Evolutionary conservation across 768 basidiomycete genomes (phyloP).

Genomic region (Suillus subalutaceus): DNA sequence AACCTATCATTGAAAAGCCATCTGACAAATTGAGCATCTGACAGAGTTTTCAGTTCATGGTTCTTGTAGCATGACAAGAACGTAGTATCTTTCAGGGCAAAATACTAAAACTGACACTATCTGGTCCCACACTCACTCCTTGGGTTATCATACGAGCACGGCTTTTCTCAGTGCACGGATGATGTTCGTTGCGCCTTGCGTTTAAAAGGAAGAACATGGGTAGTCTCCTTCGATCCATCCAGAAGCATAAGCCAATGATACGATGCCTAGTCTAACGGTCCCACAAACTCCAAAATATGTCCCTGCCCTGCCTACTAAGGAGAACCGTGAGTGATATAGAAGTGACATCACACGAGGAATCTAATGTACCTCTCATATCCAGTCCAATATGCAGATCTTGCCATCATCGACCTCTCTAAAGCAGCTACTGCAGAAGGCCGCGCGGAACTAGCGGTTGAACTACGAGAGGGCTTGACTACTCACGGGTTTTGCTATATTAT

Average conservation of each 20-base stretch:
- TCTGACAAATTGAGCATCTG: neutral
- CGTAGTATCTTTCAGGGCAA: neutral
- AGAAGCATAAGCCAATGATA: neutral
- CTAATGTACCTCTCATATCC: slow-evolving; percentile 24
- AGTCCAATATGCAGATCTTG: slow-evolving; percentile 49
- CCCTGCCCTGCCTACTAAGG: slow-evolving; percentile 30
- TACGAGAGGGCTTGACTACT: slow-evolving; percentile 44
- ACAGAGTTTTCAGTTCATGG: neutral
- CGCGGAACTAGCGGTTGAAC: slow-evolving; percentile 38
- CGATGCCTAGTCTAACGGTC: slow-evolving; percentile 30
- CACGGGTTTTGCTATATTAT: slow-evolving; percentile 42
- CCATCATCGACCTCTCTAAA: slow-evolving; percentile 50
- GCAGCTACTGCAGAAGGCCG: slow-evolving; percentile 41
- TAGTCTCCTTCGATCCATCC: neutral
- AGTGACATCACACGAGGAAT: neutral
- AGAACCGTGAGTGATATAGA: slow-evolving; percentile 18
- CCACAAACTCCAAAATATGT: slow-evolving; percentile 38
- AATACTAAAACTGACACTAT: neutral
- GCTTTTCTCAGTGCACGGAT: neutral
- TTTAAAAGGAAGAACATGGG: neutral
- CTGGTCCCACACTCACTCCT: neutral
- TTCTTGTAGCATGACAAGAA: neutral
- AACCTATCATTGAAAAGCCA: neutral
- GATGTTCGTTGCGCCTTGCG: neutral
- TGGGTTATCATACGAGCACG: neutral